These are phyloP conservation scores for Zizania latifolia DNA, from an alignment of 176 grass and related monocot genomes.

Conservation along the genomic window DNA sequence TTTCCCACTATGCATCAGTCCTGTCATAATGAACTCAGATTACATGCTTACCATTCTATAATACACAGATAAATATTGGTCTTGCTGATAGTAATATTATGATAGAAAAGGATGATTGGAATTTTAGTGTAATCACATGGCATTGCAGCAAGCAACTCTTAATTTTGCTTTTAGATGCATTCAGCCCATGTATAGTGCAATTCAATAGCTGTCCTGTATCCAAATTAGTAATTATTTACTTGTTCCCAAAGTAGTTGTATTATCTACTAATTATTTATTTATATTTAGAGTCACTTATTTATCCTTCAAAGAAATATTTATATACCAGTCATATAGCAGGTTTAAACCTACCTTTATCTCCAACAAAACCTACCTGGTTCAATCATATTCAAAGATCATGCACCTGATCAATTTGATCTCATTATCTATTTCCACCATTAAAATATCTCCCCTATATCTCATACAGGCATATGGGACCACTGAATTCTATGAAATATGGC, in stretches of 20 bases:
- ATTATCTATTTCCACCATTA: not conserved
- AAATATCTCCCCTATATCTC: not conserved
- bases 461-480: conserved; percentile 82
- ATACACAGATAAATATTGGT: too few species aligned
- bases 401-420: not conserved
- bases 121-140: not conserved
- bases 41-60: conserved; percentile 10
- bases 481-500: conserved; percentile 67
- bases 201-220: not conserved
- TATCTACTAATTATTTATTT: not conserved
- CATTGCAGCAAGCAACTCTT: not conserved
- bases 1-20: not conserved
- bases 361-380: not conserved
- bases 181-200: not conserved
- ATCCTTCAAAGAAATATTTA: not conserved
- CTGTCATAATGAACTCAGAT: conserved; percentile 10
- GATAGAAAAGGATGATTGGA: not conserved
- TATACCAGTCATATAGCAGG: not conserved
- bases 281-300: not conserved
- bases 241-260: not conserved
- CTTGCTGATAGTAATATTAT: not conserved
- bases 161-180: not conserved
- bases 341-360: not conserved
- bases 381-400: not conserved
- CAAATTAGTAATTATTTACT: conserved; percentile 4